Conservation (phyloP, 2,329 filamentous ascomycete species). For the Graphiopsis chlorocephala region DNA sequence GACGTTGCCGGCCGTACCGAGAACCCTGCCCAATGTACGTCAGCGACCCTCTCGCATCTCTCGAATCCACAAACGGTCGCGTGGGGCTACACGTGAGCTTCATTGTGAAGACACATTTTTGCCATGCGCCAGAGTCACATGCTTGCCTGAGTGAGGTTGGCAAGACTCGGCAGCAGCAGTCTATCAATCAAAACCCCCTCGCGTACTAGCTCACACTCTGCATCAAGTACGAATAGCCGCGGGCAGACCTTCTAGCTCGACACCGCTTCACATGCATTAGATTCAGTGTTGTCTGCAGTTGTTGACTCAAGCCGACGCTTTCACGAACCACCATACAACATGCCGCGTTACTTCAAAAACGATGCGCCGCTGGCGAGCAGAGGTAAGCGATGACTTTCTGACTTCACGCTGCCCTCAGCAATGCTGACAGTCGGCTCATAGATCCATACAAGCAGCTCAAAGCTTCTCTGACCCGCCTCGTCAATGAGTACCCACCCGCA, state of each 20-base stretch:
- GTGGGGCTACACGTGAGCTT: slow-evolving; percentile 14
- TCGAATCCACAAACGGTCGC: slow-evolving; percentile 13
- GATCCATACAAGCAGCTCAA: slow-evolving; percentile 52
- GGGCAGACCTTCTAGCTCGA: neutral
- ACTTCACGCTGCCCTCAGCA: neutral
- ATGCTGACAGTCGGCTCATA: slow-evolving; percentile 13
- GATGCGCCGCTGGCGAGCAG: slow-evolving; percentile 36
- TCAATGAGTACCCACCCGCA: slow-evolving; percentile 48
- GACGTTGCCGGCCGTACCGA: neutral
- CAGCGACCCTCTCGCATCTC: neutral
- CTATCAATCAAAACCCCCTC: neutral
- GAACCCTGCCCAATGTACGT: neutral
- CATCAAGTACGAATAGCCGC: neutral
- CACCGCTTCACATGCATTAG: slow-evolving; percentile 13
- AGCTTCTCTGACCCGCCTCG: slow-evolving; percentile 49
- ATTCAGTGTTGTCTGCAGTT: neutral
- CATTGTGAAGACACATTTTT: slow-evolving; percentile 7
- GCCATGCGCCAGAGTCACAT: slow-evolving; percentile 12
- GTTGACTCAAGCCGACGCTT: neutral
- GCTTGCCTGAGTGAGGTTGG: neutral
- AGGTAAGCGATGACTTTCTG: slow-evolving; percentile 23
- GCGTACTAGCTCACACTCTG: neutral
- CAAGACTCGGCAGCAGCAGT: neutral
- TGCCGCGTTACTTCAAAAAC: slow-evolving; percentile 41
- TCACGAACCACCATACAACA: slow-evolving; percentile 22